Evolutionary conservation across 1,139 yeast species (phyloP), one percentile per base, ranked within the genome.

Genomic region (Protomyces lactucae-debilis): DNA sequence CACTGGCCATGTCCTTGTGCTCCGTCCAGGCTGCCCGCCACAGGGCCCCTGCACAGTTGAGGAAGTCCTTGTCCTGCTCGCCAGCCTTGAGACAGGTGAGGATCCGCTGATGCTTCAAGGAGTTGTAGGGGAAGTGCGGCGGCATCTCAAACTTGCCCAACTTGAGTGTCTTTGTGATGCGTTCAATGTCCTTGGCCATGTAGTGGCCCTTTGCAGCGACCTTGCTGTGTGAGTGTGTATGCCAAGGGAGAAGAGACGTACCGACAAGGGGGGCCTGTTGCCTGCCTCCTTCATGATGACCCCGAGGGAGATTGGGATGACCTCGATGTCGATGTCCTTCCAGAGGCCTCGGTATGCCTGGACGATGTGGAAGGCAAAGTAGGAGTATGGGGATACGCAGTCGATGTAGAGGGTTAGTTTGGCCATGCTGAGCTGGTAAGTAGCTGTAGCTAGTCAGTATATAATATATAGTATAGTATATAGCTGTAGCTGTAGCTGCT

Each of bases 1-100:
- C 52, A 4, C 40, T 40, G 23, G 12, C 18, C 63, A 59, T 59
- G 36, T 59, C 63, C 25, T 59, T 59, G 63, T 59, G 63, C 53
- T 59, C 63, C 3, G 63, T 59, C 63, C 63, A 59, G 21, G 52
- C 63, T 1, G 63, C 53, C 12, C 63, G 43, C 57, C 56, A 52
- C 16, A 59, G 25, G 12, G 57, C 57, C 35, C 52, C 39, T 23
- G 63, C 63, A 52, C 63, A 59, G 25, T 59, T 59, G 40, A 52
- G 12, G 23, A 46, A 59, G 57, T 59, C 57, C 32, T 23, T 28
- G 23, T 59, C 57, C 10, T 25, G 23, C 52, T 59, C 63, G 23
- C 57, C 56, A 9, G 53, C 35, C 40, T 53, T 53, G 3, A 59
- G 23, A 35, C 57, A 52, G 10, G 32, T 40, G 5, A 59, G 57